These are phyloP conservation scores for Ormosia emarginata DNA, from an alignment of 306 rosid genomes.

Conservation along the genomic window DNA sequence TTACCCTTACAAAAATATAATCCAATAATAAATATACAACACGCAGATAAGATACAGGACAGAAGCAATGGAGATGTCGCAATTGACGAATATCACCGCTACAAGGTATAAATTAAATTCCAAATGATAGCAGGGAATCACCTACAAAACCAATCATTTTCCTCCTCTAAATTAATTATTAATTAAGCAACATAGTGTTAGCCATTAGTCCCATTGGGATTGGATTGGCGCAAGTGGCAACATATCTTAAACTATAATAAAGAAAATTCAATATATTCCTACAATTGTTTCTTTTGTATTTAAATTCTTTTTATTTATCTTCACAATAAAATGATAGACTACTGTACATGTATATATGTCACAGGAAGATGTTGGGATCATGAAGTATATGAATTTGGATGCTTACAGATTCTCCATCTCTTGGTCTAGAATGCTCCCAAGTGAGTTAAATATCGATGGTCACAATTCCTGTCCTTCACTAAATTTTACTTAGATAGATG, in stretches of 20 bases:
- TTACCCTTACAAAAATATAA: no score
- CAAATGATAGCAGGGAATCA: not conserved
- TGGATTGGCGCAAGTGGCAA: not conserved
- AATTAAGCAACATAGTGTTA: not conserved
- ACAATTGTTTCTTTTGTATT: not conserved
- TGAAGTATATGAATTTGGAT: constrained; percentile 51
- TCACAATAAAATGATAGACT: not conserved
- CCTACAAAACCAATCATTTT: not conserved
- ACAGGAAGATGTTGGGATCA: constrained; percentile 61
- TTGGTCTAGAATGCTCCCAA: constrained; percentile 67
- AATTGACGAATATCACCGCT: constrained; percentile 32
- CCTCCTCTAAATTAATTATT: not conserved
- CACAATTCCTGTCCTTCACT: not conserved
- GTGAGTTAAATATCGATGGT: constrained; percentile 23
- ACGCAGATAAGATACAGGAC: constrained; percentile 35
- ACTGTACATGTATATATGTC: not conserved
- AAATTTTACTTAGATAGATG: not conserved
- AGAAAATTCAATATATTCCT: not conserved
- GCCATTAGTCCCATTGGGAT: not conserved
- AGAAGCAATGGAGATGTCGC: constrained; percentile 34
- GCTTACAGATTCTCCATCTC: constrained; percentile 70
- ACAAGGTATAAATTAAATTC: constrained; percentile 11
- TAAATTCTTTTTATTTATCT: not conserved
- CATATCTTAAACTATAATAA: not conserved
- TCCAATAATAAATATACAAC: not conserved